Conservation (phyloP, 2,329 filamentous ascomycete genomes). For the Colletotrichum scovillei region DNA sequence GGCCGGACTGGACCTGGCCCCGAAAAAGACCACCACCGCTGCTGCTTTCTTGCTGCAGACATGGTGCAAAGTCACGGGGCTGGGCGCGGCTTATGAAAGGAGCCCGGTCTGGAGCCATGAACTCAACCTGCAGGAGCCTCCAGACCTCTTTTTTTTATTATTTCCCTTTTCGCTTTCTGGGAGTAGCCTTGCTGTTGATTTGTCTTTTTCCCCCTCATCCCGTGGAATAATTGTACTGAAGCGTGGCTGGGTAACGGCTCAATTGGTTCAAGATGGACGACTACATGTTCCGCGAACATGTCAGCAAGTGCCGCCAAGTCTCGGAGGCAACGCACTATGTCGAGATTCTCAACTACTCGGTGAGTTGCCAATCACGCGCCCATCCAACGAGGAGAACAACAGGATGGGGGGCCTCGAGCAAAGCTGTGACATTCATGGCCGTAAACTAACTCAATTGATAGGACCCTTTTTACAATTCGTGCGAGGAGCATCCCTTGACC, state of each 20-base stretch:
- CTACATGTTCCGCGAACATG: constrained; percentile 64
- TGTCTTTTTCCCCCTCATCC: background rate
- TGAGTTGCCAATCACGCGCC: constrained; percentile 46
- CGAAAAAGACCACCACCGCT: background rate
- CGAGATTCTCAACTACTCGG: constrained; percentile 70
- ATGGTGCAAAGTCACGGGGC: constrained; percentile 35
- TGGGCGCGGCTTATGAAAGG: constrained; percentile 35
- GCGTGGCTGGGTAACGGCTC: constrained; percentile 6
- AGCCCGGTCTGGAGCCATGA: constrained; percentile 32
- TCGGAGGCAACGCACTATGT: constrained; percentile 65
- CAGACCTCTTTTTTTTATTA: constrained; percentile 15
- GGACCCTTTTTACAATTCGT: constrained; percentile 61
- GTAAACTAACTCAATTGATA: constrained; percentile 40
- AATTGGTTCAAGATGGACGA: constrained; percentile 63
- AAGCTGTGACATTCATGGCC: background rate
- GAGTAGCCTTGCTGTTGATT: constrained; percentile 14
- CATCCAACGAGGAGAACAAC: background rate
- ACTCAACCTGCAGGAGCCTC: constrained; percentile 28
- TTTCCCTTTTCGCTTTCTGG: background rate
- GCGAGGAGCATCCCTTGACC: constrained; percentile 63
- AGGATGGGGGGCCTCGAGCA: background rate
- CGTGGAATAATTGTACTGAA: background rate
- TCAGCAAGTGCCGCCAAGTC: constrained; percentile 60
- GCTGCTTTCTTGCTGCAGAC: constrained; percentile 9
- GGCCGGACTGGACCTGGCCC: constrained; percentile 28